Conservation (phyloP, 2,329 filamentous ascomycete genomes). For the Aschersonia sp. region DNA sequence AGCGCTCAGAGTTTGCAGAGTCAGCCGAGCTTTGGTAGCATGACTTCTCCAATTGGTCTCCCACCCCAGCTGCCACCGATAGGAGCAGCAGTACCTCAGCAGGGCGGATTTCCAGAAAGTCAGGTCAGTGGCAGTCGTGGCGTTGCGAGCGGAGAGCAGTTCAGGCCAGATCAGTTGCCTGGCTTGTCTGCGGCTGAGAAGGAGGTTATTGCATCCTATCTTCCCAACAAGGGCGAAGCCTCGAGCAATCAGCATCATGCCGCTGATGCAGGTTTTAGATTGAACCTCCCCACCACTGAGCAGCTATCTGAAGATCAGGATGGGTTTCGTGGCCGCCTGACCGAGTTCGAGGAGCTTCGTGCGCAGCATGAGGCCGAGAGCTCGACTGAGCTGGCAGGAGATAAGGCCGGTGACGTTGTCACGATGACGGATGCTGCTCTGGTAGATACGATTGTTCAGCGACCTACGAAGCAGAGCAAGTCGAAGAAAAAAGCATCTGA, state of each 20-base stretch:
- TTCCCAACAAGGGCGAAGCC: slow-evolving; percentile 4
- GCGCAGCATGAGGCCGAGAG: slow-evolving; percentile 52
- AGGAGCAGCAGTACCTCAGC: slow-evolving; percentile 3
- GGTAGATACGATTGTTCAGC: slow-evolving; percentile 1
- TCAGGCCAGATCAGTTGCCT: slow-evolving; percentile 61
- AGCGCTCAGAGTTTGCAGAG: slow-evolving; percentile 93
- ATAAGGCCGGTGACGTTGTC: neutral
- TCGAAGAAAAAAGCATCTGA: slow-evolving; percentile 19
- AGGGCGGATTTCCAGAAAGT: slow-evolving; percentile 57
- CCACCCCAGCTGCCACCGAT: slow-evolving; percentile 31
- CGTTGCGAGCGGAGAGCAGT: slow-evolving; percentile 29
- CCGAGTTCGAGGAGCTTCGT: slow-evolving; percentile 69
- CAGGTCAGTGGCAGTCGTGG: slow-evolving; percentile 14
- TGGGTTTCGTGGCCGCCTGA: slow-evolving; percentile 56
- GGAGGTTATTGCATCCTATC: slow-evolving; percentile 31
- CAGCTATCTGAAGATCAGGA: slow-evolving; percentile 39
- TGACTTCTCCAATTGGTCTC: slow-evolving; percentile 67
- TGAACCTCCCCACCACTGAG: slow-evolving; percentile 31
- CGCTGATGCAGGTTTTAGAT: slow-evolving; percentile 21
- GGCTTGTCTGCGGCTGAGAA: slow-evolving; percentile 42
- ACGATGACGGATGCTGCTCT: neutral
- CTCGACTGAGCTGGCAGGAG: slow-evolving; percentile 8
- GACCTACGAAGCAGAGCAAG: slow-evolving; percentile 5
- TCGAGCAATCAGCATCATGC: slow-evolving; percentile 6
- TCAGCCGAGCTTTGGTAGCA: slow-evolving; percentile 91